Evolutionary conservation across 352 stramenopile species (phyloP).

Genomic region (Phytophthora tentaculata): DNA sequence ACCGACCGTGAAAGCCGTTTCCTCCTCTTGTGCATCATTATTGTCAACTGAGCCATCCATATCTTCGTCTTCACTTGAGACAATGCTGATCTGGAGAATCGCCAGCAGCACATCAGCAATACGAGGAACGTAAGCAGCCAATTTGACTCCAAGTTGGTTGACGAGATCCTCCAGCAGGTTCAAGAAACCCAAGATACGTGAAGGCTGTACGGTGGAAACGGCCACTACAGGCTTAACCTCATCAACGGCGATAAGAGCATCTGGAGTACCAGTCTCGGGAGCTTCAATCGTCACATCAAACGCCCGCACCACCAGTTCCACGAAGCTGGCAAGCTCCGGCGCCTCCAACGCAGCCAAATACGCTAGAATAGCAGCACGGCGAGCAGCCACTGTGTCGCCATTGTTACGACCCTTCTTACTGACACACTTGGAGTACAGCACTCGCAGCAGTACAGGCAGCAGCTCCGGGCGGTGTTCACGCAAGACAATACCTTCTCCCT

Average conservation of each 20-base stretch:
- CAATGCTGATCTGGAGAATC: slow-evolving; percentile 66
- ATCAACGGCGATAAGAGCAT: slow-evolving; percentile 15
- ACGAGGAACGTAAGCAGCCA: slow-evolving; percentile 78
- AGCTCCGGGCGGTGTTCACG: slow-evolving; percentile 81
- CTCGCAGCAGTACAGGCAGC: slow-evolving; percentile 85
- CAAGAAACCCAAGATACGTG: slow-evolving; percentile 89
- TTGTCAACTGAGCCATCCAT: slow-evolving; percentile 27
- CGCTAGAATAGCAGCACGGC: slow-evolving; percentile 89
- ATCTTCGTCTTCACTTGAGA: slow-evolving; percentile 29
- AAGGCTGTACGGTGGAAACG: slow-evolving; percentile 69
- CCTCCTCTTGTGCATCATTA: slow-evolving; percentile 23
- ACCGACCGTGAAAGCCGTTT: slow-evolving; percentile 13
- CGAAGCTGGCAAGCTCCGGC: slow-evolving; percentile 83
- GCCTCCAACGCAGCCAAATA: slow-evolving; percentile 87
- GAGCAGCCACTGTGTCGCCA: slow-evolving; percentile 83
- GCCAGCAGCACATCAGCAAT: slow-evolving; percentile 81
- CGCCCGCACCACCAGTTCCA: slow-evolving; percentile 88
- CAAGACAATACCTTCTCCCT: slow-evolving; percentile 71
- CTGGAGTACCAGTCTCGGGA: slow-evolving; percentile 4
- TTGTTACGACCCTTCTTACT: slow-evolving; percentile 86
- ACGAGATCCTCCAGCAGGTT: slow-evolving; percentile 91
- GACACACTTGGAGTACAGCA: slow-evolving; percentile 92
- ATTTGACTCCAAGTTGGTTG: slow-evolving; percentile 84
- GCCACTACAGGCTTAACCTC: slow-evolving; percentile 35
- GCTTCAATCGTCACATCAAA: slow-evolving; percentile 73